Evolutionary conservation across 768 basidiomycete genomes (phyloP), one percentile per base, ranked within the genome.

Genomic region (Russula dissimulans): DNA sequence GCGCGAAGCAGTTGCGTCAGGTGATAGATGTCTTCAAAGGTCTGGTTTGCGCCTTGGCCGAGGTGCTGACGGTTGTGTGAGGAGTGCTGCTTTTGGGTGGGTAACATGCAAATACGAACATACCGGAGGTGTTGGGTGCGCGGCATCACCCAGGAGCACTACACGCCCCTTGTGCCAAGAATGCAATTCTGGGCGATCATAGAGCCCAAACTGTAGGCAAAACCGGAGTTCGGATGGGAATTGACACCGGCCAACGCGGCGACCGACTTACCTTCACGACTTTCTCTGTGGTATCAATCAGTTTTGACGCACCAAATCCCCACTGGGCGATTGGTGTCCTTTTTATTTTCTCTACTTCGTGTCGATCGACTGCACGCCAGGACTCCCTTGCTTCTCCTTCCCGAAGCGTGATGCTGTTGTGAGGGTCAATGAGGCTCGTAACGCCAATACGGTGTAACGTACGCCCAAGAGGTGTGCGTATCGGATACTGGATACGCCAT

Each of bases 11-110:
- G 69, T 1, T 68, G 69, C 11, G 71, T 65, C 29, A 78, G 66
- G 57, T 71, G 69, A 57, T 73, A 73, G 29, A 73, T 67, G 61
- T 78, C 77, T 60, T 78, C 77, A 59, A 76, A 72, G 1, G 77
- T 75, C 65, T 77, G 76, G 63, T 77, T 78, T 10, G 77, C 76
- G 32, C 77, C 77, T 68, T 78, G 77, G 1, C 77, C 77, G 17
- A 78, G 71, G 59, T 78, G 77, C 76, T 78, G 57, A n/a, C 26
- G 39, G 17, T 49, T 4, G 32, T n/a, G 52, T 56, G 11, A 44
- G 43, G 14, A 38, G 50, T 22, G 44, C 39, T 12, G 12, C 46
- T 41, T 14, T 10, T n/a, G 4, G 41, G 32, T 26, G 2, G 22
- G 26, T 22, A 46, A 31, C 8, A 5, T 4, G 51, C 1, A 7